Base-by-base conservation (phyloP, 495 filamentous ascomycete genomes). In the Penicillium bovifimosum region DNA sequence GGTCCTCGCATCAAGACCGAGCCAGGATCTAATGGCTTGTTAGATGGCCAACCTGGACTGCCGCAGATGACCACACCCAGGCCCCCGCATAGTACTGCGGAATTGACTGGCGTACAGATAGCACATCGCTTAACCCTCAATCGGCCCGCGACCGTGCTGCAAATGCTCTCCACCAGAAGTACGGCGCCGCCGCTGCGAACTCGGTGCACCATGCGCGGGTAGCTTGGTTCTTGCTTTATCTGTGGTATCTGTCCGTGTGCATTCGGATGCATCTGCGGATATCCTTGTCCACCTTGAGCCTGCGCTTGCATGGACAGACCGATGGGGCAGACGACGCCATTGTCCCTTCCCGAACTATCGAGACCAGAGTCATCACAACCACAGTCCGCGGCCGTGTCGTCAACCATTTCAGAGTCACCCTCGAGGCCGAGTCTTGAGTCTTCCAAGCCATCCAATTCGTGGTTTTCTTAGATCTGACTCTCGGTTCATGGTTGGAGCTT, bases 1-100 rank as follows among this genome's bases (percentile, higher is more conserved):
- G 60, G 67, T 1, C 65, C 73, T 48, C 76, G 75, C 18, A 84
- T 96, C 69, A 96, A 96, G 71, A 71, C 76, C 1, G 91, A 96
- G 61, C 83, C 86, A 14, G 83, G 79, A n/a, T 52, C 75, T 13
- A 78, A n/a, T n/a, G n/a, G n/a, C n/a, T n/a, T n/a, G n/a, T n/a
- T n/a, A n/a, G n/a, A 80, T 39, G 76, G 71, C 24, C 70, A 73
- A 48, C 62, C 73, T 29, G 69, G 67, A 38, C 63, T 76, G 65
- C 60, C 74, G 3, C 58, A 59, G 34, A 70, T 68, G 63, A 68
- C 61, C 54, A 61, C 61, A 39, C 67, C 62, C 55, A 71, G 57
- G 69, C 36, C 69, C 68, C 57, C 53, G 34, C 62, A 65, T 40
- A 54, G 71, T n/a, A n/a, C n/a, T n/a, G n/a, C n/a, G n/a, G n/a